phyloP scores from a whole-genome alignment of 306 rosid species.

The Lathyrus tuberosus region DNA sequence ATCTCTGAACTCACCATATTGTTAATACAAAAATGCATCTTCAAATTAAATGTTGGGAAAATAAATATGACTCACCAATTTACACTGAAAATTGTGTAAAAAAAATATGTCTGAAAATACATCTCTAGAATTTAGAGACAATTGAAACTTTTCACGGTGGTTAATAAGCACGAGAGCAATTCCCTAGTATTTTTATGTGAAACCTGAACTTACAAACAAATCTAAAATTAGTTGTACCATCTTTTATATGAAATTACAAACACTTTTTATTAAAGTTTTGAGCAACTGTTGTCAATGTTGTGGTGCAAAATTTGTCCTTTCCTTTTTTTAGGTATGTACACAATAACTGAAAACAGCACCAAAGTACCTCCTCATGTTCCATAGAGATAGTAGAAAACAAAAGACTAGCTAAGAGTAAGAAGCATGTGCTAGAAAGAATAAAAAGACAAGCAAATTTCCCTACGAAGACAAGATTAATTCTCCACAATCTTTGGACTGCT shows the following conservation, averaged over 20 bases:
- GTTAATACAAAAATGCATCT: no score
- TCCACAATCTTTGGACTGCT: conserved; percentile 65
- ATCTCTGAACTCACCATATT: no score
- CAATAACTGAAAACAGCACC: conserved; percentile 35
- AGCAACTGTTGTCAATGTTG: conserved; percentile 14
- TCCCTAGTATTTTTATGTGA: no score
- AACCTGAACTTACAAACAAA: no score
- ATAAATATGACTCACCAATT: no score
- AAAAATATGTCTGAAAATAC: no score
- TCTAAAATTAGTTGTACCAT: no score
- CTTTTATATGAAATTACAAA: background rate
- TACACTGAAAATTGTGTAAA: no score
- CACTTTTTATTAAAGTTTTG: background rate
- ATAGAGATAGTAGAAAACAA: conserved; percentile 15
- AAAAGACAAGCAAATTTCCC: conserved; percentile 20
- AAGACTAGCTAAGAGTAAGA: conserved; percentile 13
- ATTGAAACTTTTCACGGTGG: no score
- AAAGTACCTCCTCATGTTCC: conserved; percentile 42
- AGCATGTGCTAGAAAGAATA: conserved; percentile 1
- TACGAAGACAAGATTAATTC: conserved; percentile 32
- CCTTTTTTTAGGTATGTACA: conserved; percentile 56
- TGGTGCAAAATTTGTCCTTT: conserved; percentile 40
- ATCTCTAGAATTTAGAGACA: no score
- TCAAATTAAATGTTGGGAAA: no score
- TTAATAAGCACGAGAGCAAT: no score